phyloP scores from a whole-genome alignment of 495 filamentous ascomycete genomes.

The Neurospora africana region DNA sequence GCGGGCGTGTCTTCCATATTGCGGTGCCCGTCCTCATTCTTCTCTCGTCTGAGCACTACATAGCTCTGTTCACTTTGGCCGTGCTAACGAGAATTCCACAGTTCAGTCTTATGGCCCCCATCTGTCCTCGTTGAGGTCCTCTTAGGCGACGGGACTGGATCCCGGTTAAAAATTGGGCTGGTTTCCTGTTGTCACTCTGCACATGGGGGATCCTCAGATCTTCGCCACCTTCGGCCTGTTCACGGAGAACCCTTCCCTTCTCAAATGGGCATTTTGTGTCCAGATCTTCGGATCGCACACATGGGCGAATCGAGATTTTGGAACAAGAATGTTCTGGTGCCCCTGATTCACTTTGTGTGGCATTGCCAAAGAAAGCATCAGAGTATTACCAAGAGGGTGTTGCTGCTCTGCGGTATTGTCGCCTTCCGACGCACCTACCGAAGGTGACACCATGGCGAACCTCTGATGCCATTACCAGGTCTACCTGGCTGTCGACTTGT shows the following conservation, averaged over 20 bases:
- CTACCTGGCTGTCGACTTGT: neutral
- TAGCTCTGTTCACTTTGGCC: neutral
- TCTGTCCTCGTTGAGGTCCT: neutral
- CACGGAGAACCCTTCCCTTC: slow-evolving; percentile 1
- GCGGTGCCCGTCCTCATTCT: neutral
- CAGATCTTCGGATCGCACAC: neutral
- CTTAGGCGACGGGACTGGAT: neutral
- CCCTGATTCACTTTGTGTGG: neutral
- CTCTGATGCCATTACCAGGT: neutral
- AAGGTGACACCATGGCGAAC: neutral
- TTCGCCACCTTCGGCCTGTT: neutral
- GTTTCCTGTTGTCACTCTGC: neutral
- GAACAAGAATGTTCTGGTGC: neutral
- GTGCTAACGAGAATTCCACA: neutral
- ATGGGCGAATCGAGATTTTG: slow-evolving; percentile 1
- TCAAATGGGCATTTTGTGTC: slow-evolving; percentile 1
- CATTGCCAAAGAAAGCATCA: neutral
- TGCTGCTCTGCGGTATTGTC: neutral
- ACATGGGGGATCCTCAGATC: neutral
- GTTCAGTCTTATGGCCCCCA: neutral
- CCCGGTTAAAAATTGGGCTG: neutral
- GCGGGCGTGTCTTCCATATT: neutral
- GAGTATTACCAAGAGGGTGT: neutral
- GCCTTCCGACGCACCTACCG: neutral
- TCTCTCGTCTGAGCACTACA: neutral